Evolutionary conservation across 1,139 yeast genomes (phyloP), one percentile per base, ranked within the genome.

Genomic region (Suhomyces bribrorum): DNA sequence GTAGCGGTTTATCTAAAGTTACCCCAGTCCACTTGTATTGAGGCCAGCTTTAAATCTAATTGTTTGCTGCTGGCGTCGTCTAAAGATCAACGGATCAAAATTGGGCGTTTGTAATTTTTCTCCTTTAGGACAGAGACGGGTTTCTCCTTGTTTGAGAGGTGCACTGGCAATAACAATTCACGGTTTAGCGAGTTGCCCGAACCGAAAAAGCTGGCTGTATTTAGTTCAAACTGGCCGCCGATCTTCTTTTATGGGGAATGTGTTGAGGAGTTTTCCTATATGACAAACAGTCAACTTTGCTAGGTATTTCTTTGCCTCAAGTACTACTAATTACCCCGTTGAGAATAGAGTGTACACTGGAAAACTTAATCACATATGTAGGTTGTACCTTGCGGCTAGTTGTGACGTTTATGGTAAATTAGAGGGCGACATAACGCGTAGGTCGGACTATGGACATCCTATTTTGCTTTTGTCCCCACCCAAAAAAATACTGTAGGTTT

Each of bases 41-140:
- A n/a, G n/a, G n/a, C n/a, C n/a, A n/a, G n/a, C n/a, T n/a, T n/a
- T n/a, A n/a, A 12, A 13, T 30, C 18, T 6, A 16, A 12, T 17
- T 15, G 31, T 30, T 27, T 13, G 14, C 23, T n/a, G 29, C 24
- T 14, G 33, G 20, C 31, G 31, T 39, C 43, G 43, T 39, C 43
- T 35, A 38, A 35, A 32, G 29, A 35, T 29, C 36, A 27, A 34
- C 36, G 44, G 44, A 40, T 40, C 44, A 40, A 32, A 36, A 37
- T 36, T 36, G 40, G 37, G 36, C 40, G 44, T 30, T 38, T 35
- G 32, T 36, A 29, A 34, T 40, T 40, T 40, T 40, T 40, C 44
- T 40, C 24, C 34, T 34, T 40, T 34, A 25, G 44, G 44, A 13
- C 33, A 40, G 34, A 26, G 37, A 32, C 42, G 35, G 36, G 29